phyloP scores from a whole-genome alignment of 2,329 filamentous ascomycete genomes.

The Fusarium napiforme region DNA sequence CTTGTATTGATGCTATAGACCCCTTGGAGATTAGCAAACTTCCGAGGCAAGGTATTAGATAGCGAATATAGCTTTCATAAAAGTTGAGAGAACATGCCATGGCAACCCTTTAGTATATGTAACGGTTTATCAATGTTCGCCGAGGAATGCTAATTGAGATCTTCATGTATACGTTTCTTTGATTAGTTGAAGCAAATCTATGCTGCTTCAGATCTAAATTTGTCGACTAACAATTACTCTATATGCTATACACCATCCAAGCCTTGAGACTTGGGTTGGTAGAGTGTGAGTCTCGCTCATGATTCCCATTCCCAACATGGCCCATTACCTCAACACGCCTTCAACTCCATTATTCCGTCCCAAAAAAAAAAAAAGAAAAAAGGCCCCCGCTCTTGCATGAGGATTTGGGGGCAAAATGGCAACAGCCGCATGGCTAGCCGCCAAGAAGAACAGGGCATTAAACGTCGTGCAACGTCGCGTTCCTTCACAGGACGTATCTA shows the following conservation, averaged over 20 bases:
- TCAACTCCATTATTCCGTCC: conserved; percentile 37
- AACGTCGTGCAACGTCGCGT: conserved; percentile 38
- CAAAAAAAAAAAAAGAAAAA: conserved; percentile 3
- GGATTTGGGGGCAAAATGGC: conserved; percentile 20
- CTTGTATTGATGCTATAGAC: neutral
- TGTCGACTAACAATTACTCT: conserved; percentile 33
- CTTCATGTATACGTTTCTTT: conserved; percentile 22
- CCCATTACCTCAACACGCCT: conserved; percentile 28
- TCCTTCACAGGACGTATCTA: conserved; percentile 40
- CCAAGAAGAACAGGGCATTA: conserved; percentile 29
- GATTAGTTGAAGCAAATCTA: conserved; percentile 34
- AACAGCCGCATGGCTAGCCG: conserved; percentile 16
- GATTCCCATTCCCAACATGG: conserved; percentile 37
- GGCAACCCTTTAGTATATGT: neutral
- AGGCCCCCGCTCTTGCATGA: neutral
- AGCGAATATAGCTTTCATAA: neutral
- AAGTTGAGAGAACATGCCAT: neutral
- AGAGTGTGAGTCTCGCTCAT: conserved; percentile 35
- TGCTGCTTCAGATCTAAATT: conserved; percentile 36
- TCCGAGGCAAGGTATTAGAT: neutral
- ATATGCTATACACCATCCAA: conserved; percentile 33
- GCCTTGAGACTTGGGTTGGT: conserved; percentile 8
- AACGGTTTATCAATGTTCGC: neutral
- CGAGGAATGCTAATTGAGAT: neutral
- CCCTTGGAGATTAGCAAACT: neutral